Base-by-base conservation (phyloP, 2,329 filamentous ascomycete species). In the Lasiodiplodia hormozganensis region DNA sequence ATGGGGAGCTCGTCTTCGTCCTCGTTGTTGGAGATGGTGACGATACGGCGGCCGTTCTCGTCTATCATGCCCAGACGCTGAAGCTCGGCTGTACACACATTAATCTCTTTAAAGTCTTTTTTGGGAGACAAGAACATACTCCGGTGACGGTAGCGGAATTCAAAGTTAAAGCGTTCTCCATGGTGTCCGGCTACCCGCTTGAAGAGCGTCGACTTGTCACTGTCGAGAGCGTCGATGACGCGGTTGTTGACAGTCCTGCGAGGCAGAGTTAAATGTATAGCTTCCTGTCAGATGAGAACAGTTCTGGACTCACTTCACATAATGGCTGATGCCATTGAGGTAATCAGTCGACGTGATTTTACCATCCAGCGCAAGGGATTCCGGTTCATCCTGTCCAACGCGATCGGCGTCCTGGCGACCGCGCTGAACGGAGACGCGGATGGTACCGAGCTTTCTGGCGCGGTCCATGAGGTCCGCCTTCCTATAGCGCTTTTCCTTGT, bases 371-470 rank as follows among this genome's bases (percentile, higher is more conserved):
- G 21, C 49, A 10, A 56, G 31, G n/a, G 36, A 47, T 51, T 62
- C 47, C 6, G 23, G 34, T 5, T 53, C 43, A 2, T 34, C 54
- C 6, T 31, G 16, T 4, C 1, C 8, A 18, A 36, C 14, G 21
- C 25, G 18, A 2, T 54, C 47, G n/a, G 21, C 21, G n/a, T 68
- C 49, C 25, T 47, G 31, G 11, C 34, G 40, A 3, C 67, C 67
- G 25, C 67, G 67, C 57, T 68, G 67, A 38, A 68, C 38, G 18
- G 67, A 64, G 43, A 64, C 38, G 18, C 57, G 43, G 21, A 62
- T 31, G 2, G 43, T 47, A 2, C 65, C 43, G 0, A 68, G 54
- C 11, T 67, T 56, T n/a, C 34, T 38, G 4, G 38, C n/a, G 11
- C 65, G 52, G 4, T 58, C 28, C 25, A 4, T 52, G 5, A 52